Percentiles rank a stretch among this genome's conserved stretches.
Conservation (phyloP, 192 early-diverging fungal genomes). For the Coemansia sp. region DNA sequence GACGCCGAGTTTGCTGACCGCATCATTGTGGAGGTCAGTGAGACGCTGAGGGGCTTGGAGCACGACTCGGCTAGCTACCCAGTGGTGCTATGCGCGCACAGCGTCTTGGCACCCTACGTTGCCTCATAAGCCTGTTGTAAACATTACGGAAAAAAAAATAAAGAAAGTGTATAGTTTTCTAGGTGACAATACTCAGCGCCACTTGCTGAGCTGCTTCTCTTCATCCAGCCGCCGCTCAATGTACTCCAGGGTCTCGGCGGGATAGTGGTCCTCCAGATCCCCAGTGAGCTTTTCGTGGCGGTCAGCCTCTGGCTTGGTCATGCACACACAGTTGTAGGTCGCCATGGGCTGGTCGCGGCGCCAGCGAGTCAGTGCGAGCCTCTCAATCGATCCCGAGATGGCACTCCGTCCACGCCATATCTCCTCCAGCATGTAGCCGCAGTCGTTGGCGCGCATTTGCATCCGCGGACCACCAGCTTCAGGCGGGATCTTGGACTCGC, state of each 20-base stretch:
- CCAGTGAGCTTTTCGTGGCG: conserved; percentile 41
- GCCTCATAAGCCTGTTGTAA: not conserved
- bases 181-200: conserved; percentile 23
- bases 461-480: conserved; percentile 32
- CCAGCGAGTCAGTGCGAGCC: conserved; percentile 79
- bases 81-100: conserved; percentile 46
- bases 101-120: conserved; percentile 43
- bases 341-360: conserved; percentile 63
- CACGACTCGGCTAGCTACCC: conserved; percentile 25
- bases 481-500: conserved; percentile 44
- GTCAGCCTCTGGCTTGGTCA: conserved; percentile 81
- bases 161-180: conserved; percentile 1
- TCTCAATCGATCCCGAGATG: conserved; percentile 72
- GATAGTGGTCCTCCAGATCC: conserved; percentile 38
- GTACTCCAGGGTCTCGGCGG: conserved; percentile 33
- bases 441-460: conserved; percentile 61
- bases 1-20: conserved; percentile 54
- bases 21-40: conserved; percentile 37
- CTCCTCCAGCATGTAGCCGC: conserved; percentile 88
- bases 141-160: not conserved
- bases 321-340: conserved; percentile 76
- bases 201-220: conserved; percentile 38
- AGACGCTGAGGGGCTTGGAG: conserved; percentile 20
- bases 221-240: conserved; percentile 41
- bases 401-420: conserved; percentile 82